Conservation (phyloP, 768 basidiomycete genomes). For the Naganishia friedmannii region DNA sequence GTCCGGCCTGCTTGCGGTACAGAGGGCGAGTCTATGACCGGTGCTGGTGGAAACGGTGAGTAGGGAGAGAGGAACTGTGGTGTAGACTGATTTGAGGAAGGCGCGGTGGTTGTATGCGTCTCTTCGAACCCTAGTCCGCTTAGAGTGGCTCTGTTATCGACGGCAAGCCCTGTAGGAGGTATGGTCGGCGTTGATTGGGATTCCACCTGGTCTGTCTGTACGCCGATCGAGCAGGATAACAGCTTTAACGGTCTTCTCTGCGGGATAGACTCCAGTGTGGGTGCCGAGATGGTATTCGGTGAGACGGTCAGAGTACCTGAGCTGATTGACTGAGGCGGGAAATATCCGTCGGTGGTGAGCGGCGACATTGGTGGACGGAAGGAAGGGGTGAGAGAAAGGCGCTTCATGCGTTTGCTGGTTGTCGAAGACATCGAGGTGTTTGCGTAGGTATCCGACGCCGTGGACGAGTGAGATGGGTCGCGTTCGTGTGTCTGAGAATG, state of each 20-base stretch:
- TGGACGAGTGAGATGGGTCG: constrained; percentile 10
- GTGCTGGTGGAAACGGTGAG: constrained; percentile 14
- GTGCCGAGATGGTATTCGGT: constrained; percentile 56
- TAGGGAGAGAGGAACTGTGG: constrained; percentile 24
- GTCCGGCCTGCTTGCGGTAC: constrained; percentile 32
- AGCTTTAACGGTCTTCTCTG: constrained; percentile 1
- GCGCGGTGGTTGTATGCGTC: background rate
- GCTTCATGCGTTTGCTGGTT: constrained; percentile 11
- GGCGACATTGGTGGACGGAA: constrained; percentile 17
- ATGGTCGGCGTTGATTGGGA: background rate
- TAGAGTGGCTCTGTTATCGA: constrained; percentile 5
- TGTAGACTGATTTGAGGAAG: constrained; percentile 8
- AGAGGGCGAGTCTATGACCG: background rate
- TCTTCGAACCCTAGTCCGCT: constrained; percentile 29
- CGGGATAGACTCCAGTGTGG: constrained; percentile 36
- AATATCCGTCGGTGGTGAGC: constrained; percentile 12
- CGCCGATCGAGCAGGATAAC: background rate
- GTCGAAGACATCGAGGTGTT: background rate
- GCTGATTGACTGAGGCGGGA: background rate
- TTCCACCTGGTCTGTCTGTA: constrained; percentile 10
- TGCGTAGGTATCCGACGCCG: background rate
- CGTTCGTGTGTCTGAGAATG: constrained; percentile 10
- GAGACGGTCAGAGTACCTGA: background rate
- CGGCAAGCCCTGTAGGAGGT: background rate
- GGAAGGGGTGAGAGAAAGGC: constrained; percentile 11